Base-by-base conservation (phyloP, 257 asterid species). In the Primulina huaijiensis region DNA sequence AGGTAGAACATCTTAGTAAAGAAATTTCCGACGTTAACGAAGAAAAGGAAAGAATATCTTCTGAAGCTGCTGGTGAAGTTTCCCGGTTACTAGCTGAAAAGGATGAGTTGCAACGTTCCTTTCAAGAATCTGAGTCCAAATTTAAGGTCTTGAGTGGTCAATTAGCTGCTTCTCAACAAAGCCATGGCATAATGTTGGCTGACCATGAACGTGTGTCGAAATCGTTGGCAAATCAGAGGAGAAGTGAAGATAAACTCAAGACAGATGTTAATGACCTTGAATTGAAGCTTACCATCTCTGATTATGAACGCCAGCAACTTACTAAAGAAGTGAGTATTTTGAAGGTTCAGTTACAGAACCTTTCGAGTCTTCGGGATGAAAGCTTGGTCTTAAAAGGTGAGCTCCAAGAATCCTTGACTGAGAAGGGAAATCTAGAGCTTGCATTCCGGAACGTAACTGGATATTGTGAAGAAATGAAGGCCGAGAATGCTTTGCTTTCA, bases 251-350 rank as follows among this genome's bases (percentile, higher is more conserved):
- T 40, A 87, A 83, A 69, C 82, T 90, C 63, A 90, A 79, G 85
- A 79, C 87, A 5, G 78, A 76, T 3, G 30, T 85, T 63, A 88
- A 81, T 71, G 92, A 87, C 43, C 87, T 88, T 70, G 97, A 90
- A 68, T 64, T 86, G 80, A 90, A 89, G 83, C 89, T 81, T 34
- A 89, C 96, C 21, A 78, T 91, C 71, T 82, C 90, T 8, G 83
- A 88, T 38, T 87, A 84, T 46, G 91, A 91, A 70, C 78, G 92
- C 71, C 85, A 80, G 74, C 85, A 87, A 77, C 82, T 92, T 43
- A 74, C 77, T 3, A 89, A 82, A 75, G 96, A 86, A 58, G 71
- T 70, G 57, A 63, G 80, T 11, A 65, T 59, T 34, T 65, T 78
- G 82, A 88, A 88, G 74, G 67, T 69, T 76, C 95, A 85, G 72